These are phyloP conservation scores for Talaromyces thailandensis DNA, from an alignment of 495 filamentous ascomycete genomes.

Conservation along the genomic window DNA sequence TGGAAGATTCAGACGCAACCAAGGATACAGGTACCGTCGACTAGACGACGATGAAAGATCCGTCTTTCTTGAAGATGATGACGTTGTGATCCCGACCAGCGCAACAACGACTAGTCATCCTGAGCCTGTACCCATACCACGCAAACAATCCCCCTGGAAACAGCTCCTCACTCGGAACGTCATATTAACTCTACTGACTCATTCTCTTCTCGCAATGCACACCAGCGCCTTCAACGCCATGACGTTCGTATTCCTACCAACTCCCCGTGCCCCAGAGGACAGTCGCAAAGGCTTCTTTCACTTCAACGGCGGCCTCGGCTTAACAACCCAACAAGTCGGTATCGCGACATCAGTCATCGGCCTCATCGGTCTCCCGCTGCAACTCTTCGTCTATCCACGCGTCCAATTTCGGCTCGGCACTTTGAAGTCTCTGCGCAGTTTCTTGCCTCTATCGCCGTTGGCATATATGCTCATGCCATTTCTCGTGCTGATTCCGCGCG, in stretches of 20 bases:
- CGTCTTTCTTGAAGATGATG: conserved; percentile 25
- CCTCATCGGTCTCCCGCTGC: conserved; percentile 56
- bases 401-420: conserved; percentile 54
- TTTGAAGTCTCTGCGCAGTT: conserved; percentile 46
- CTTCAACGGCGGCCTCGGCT: conserved; percentile 65
- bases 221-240: conserved; percentile 67
- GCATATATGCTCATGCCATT: conserved; percentile 61
- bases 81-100: conserved; percentile 18
- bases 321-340: conserved; percentile 60
- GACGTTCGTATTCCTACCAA: conserved; percentile 63
- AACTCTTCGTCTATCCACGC: conserved; percentile 61
- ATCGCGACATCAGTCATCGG: conserved; percentile 62
- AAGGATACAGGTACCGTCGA: not conserved
- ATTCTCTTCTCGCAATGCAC: conserved; percentile 64
- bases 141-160: conserved; percentile 44
- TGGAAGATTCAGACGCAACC: conserved; percentile 20
- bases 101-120: conserved; percentile 29
- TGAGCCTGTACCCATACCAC: conserved; percentile 16
- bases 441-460: conserved; percentile 54
- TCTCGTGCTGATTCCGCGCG: conserved; percentile 47
- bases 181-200: conserved; percentile 49
- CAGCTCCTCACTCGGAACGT: conserved; percentile 57
- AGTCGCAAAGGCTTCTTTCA: conserved; percentile 43
- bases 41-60: conserved; percentile 24
- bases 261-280: conserved; percentile 44